Base-by-base conservation (phyloP, 768 basidiomycete species). In the Mycena metata region DNA sequence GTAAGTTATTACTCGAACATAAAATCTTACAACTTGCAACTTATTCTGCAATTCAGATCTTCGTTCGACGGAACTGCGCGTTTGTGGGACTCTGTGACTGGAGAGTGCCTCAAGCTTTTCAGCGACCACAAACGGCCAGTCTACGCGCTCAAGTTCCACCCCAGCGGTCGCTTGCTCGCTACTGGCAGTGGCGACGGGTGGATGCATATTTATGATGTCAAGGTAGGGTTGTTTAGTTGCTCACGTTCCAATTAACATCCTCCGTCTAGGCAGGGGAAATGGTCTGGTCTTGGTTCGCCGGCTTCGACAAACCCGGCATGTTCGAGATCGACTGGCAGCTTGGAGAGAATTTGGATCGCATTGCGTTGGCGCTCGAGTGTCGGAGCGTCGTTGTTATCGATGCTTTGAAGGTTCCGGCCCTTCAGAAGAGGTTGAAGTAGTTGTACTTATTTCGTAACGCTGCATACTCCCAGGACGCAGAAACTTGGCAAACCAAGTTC, bases 1-100 rank as follows among this genome's bases (percentile, higher is more conserved):
- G 93, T 93, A 74, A 76, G 88, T 80, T 26, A 54, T n/a, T 42
- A 21, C 47, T 45, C 55, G 50, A n/a, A 51, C n/a, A 24, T 17
- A 11, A 21, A 52, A 26, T n/a, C n/a, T n/a, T n/a, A 43, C 7
- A 19, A 42, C 5, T 55, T 70, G 36, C 55, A 26, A 33, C 61
- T 52, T 35, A 56, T 19, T 23, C 47, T 13, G 35, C 46, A 36
- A 52, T 56, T 4, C 71, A 95, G 93, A 10, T 88, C 90, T 12
- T 94, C 94, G 6, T 95, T 95, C 74, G 96, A 97, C 74, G 82
- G 83, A 16, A 93, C 94, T 2, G 88, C 92, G 6, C 88, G 93
- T 46, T 71, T 97, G 35, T 97, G 95, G 95, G 91, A 96, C 77
- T 88, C 90, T 4, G 84, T 86, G 50, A 91, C 91, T 0, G 94